A percentile compares a stretch with the other conserved stretches of the same genome.
Conservation (phyloP, 306 rosid species). For the Prunus armeniaca region DNA sequence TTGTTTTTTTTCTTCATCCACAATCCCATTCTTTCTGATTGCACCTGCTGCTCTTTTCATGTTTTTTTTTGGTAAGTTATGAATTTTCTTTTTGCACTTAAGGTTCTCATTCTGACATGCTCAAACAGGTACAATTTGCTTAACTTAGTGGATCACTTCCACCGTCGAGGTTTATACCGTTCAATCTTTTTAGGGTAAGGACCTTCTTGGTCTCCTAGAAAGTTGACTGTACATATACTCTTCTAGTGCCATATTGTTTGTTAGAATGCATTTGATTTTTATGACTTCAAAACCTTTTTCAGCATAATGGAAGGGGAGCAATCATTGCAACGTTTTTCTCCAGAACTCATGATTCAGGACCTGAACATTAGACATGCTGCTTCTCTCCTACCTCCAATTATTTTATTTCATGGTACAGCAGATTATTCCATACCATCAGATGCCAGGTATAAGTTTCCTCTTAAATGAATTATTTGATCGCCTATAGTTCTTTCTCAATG, state of each 20-base stretch:
- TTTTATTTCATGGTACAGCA: slow-evolving; percentile 85
- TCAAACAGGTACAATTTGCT: slow-evolving; percentile 80
- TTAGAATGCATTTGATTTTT: slow-evolving; percentile 19
- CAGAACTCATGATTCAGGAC: slow-evolving; percentile 76
- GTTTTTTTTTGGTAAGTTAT: neutral
- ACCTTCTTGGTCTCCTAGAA: slow-evolving; percentile 7
- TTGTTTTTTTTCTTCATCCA: no score
- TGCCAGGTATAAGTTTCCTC: slow-evolving; percentile 53
- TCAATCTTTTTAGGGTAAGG: slow-evolving; percentile 66
- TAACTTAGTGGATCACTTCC: slow-evolving; percentile 66
- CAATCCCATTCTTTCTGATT: neutral
- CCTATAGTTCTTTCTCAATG: neutral
- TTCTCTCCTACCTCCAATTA: slow-evolving; percentile 64
- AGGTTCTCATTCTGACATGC: slow-evolving; percentile 22
- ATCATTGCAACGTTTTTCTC: slow-evolving; percentile 72
- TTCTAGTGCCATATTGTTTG: slow-evolving; percentile 11
- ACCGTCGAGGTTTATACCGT: slow-evolving; percentile 81
- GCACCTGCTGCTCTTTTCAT: slow-evolving; percentile 11
- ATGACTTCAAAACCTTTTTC: slow-evolving; percentile 27
- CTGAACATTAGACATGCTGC: slow-evolving; percentile 57
- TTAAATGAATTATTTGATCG: slow-evolving; percentile 12
- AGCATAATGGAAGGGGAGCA: slow-evolving; percentile 98
- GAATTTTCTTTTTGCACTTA: neutral
- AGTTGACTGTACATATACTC: slow-evolving; percentile 1
- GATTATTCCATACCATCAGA: slow-evolving; percentile 92